Conservation (phyloP, 1,284 basidiomycete species). For the Sporisorium reilianum region DNA sequence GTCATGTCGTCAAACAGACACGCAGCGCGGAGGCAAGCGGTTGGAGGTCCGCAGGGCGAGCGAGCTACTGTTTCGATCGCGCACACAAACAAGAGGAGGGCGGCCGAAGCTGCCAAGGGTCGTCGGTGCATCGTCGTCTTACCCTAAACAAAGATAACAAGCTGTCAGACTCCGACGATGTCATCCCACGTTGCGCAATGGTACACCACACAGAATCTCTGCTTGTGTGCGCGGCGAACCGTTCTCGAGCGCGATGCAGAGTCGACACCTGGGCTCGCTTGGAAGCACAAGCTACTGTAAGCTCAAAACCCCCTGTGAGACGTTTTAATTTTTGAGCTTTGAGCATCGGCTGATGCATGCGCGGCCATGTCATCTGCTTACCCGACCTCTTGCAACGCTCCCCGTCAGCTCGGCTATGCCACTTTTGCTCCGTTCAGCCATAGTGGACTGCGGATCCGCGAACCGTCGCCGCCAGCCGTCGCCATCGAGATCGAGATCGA, state of each 20-base stretch:
- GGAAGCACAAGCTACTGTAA: no score
- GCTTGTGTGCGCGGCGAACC: neutral
- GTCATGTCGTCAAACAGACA: neutral
- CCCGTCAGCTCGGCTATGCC: neutral
- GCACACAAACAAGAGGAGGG: no score
- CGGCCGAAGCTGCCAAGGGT: neutral
- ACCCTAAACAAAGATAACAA: neutral
- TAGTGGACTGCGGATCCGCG: no score
- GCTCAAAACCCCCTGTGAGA: no score
- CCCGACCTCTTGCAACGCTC: neutral
- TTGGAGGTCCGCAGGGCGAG: neutral
- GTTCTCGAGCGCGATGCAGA: neutral
- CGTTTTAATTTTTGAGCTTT: conserved; percentile 1
- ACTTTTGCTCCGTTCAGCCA: no score
- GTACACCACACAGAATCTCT: neutral
- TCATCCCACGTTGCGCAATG: neutral
- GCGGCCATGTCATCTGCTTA: neutral
- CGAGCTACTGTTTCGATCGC: neutral
- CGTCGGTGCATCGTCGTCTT: neutral
- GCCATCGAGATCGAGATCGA: no score
- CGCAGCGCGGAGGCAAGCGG: neutral
- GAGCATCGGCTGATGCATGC: neutral
- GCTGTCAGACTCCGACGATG: neutral
- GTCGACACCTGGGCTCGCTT: neutral
- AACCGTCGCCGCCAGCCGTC: no score